These are phyloP conservation scores for Oleoguttula mirabilis DNA, from an alignment of 495 filamentous ascomycete species.

Conservation along the genomic window DNA sequence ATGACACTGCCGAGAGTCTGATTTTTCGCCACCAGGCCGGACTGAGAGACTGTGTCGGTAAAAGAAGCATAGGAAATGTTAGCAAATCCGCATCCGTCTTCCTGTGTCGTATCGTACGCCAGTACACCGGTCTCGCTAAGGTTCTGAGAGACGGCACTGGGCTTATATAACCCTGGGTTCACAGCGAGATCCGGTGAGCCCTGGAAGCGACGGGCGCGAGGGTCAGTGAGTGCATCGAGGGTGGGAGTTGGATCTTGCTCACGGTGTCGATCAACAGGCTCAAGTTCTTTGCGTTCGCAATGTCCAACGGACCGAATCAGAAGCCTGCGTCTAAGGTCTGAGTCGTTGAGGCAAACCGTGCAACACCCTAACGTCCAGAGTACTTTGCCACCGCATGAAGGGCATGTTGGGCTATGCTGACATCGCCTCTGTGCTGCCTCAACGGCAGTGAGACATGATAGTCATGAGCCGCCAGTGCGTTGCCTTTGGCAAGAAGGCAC, in stretches of 20 bases:
- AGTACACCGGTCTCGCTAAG: conserved; percentile 1
- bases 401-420: neutral
- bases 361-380: neutral
- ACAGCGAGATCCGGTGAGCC: conserved; percentile 4
- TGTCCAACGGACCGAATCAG: conserved; percentile 7
- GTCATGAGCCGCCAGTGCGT: no score
- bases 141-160: neutral
- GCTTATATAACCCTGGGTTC: conserved; percentile 8
- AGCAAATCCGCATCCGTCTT: conserved; percentile 6
- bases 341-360: neutral
- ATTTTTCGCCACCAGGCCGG: conserved; percentile 1
- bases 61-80: conserved; percentile 5
- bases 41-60: conserved; percentile 1
- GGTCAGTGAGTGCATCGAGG: no score
- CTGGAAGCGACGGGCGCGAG: no score
- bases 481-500: no score
- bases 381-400: neutral
- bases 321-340: conserved; percentile 5
- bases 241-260: no score
- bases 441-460: no score
- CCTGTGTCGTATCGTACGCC: neutral
- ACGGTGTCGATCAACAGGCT: conserved; percentile 11
- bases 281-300: conserved; percentile 3
- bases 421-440: neutral
- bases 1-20: conserved; percentile 1